Percentiles rank a stretch among this genome's conserved stretches.
These are phyloP conservation scores for Sextonia rubra DNA, from an alignment of 164 flowering plant species.

Conservation along the genomic window DNA sequence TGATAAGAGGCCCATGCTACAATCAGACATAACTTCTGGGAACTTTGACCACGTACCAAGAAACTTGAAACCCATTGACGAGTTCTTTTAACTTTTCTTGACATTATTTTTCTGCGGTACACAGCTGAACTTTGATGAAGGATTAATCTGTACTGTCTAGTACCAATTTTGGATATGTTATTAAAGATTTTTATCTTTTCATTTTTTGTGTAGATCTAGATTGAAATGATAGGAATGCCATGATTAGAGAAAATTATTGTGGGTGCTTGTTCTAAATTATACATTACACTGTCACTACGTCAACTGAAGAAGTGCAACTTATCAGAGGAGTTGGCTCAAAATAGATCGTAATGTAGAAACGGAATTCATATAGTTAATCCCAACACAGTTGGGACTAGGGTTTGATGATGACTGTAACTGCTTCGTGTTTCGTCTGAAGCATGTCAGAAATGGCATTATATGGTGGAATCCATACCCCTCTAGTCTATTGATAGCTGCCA, in stretches of 20 bases:
- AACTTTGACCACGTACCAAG: constrained; percentile 62
- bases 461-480: no score
- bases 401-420: no score
- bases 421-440: no score
- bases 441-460: no score
- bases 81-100: constrained; percentile 43
- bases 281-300: no score
- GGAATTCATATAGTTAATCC: no score
- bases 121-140: neutral
- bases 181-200: neutral
- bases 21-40: constrained; percentile 59
- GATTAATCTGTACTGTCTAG: neutral
- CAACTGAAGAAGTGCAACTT: no score
- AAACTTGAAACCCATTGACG: constrained; percentile 70
- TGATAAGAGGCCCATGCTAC: constrained; percentile 68
- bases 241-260: no score
- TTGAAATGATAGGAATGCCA: neutral
- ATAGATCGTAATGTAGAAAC: no score
- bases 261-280: neutral
- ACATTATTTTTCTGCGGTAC: neutral
- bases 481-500: no score
- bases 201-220: neutral
- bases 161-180: neutral
- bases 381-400: no score
- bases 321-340: no score